Percentiles rank a stretch among this genome's conserved stretches.
Evolutionary conservation across 768 basidiomycete species (phyloP).

Genomic region (Mycena epipterygia): DNA sequence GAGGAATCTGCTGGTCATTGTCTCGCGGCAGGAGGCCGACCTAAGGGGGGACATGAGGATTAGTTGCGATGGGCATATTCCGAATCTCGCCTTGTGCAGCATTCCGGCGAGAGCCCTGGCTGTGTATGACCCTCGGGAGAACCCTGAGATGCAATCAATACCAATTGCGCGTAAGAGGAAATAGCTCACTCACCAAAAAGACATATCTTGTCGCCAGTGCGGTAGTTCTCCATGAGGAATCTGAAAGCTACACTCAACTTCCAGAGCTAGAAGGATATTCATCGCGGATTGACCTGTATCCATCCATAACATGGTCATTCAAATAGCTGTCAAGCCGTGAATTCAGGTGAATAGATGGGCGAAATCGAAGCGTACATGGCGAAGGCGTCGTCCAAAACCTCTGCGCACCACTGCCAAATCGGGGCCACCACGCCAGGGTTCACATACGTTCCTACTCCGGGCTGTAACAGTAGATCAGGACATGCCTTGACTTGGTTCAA

Average conservation of each 20-base stretch:
- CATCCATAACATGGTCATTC: slow-evolving; percentile 78
- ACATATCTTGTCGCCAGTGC: slow-evolving; percentile 79
- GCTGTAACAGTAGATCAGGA: slow-evolving; percentile 37
- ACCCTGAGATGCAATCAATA: slow-evolving; percentile 59
- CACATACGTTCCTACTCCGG: slow-evolving; percentile 67
- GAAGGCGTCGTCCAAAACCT: slow-evolving; percentile 74
- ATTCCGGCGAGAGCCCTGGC: slow-evolving; percentile 82
- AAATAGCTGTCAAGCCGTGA: slow-evolving; percentile 65
- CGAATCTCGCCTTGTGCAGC: slow-evolving; percentile 70
- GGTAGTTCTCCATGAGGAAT: slow-evolving; percentile 83
- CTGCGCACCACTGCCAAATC: slow-evolving; percentile 68
- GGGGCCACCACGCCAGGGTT: slow-evolving; percentile 78
- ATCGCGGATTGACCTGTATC: slow-evolving; percentile 65
- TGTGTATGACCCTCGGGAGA: slow-evolving; percentile 80
- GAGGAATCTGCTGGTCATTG: slow-evolving; percentile 77
- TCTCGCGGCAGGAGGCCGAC: slow-evolving; percentile 78
- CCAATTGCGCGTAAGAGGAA: slow-evolving; percentile 12
- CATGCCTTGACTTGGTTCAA: no score
- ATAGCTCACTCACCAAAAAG: slow-evolving; percentile 66
- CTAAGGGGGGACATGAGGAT: slow-evolving; percentile 47
- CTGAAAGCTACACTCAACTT: neutral
- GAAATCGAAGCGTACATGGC: slow-evolving; percentile 69
- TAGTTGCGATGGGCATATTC: neutral
- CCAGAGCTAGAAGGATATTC: neutral
- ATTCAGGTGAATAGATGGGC: neutral